Evolutionary conservation across 2,329 filamentous ascomycete genomes (phyloP), one percentile per base, ranked within the genome.

Genomic region (Colletotrichum cereale): DNA sequence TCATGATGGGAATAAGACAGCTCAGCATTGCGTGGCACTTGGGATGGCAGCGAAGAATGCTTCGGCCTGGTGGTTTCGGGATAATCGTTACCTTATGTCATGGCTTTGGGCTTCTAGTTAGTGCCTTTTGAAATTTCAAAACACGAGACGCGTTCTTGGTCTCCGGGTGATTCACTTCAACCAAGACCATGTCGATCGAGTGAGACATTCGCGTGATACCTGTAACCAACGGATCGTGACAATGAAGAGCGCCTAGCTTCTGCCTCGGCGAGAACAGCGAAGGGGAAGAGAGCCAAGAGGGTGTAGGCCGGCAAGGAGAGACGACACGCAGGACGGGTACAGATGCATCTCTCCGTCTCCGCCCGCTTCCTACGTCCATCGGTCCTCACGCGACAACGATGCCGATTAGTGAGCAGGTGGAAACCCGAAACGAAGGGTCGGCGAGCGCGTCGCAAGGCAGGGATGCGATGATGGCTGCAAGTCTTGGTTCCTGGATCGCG

Each of bases 21-120:
- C 44, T 63, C 68, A 63, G 65, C 58, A 68, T 71, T 63, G 68
- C 65, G 58, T 63, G 65, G 58, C 68, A 71, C 36, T 71, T 68
- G 44, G 44, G 29, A 53, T 34, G 58, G 65, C 58, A 67, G 53
- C 44, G 34, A 34, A 60, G 68, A 31, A 71, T 53, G 40, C n/a
- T 36, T 53, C 44, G 53, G 65, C 65, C 44, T 68, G 44, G 53
- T 57, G 63, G 65, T 63, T 34, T 42, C 24, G 68, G 65, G 52
- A 71, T 58, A 40, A 61, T 63, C 65, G 56, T 50, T 63, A 62
- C 42, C 57, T 50, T 48, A 58, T 55, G 52, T 58, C 34, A 55
- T 67, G 36, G 58, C 47, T 68, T 53, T 26, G 40, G 52, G 10
- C 42, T 40, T 60, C 24, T 52, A 21, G 29, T 40, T 53, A 60